phyloP scores from a whole-genome alignment of 495 filamentous ascomycete species.

The Daldinia concentrica region DNA sequence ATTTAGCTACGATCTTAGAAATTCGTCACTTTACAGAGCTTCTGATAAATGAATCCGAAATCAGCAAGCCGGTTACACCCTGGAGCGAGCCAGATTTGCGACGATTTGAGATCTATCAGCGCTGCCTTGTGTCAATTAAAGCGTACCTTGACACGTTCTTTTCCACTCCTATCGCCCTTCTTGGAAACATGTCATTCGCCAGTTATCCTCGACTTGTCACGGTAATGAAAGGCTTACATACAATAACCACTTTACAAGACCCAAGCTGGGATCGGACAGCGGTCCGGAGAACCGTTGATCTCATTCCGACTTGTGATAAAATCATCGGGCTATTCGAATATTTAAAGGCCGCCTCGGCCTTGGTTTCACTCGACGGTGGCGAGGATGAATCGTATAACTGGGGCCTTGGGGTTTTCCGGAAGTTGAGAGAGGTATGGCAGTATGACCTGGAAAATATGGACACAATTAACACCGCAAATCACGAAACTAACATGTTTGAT shows the following conservation, averaged over 20 bases:
- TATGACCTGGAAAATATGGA: neutral
- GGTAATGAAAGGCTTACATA: neutral
- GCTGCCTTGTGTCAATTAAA: neutral
- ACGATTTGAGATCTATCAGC: neutral
- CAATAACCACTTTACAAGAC: neutral
- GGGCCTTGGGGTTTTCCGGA: conserved; percentile 20
- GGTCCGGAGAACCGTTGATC: neutral
- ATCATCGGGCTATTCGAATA: neutral
- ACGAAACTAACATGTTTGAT: neutral
- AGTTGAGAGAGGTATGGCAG: conserved; percentile 16
- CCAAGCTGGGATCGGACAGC: neutral
- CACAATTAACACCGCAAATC: neutral
- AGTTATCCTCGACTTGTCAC: neutral
- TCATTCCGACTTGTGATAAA: neutral
- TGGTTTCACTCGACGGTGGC: conserved; percentile 18
- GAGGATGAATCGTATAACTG: conserved; percentile 26
- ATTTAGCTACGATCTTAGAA: neutral
- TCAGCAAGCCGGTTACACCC: neutral
- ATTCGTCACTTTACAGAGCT: neutral
- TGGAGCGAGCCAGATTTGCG: neutral
- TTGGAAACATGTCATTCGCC: neutral
- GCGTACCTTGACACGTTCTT: neutral
- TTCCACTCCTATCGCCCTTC: neutral
- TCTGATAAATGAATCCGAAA: neutral
- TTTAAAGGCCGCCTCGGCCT: conserved; percentile 15